Evolutionary conservation across 2,329 filamentous ascomycete genomes (phyloP).

Genomic region (Zasmidium cellare): DNA sequence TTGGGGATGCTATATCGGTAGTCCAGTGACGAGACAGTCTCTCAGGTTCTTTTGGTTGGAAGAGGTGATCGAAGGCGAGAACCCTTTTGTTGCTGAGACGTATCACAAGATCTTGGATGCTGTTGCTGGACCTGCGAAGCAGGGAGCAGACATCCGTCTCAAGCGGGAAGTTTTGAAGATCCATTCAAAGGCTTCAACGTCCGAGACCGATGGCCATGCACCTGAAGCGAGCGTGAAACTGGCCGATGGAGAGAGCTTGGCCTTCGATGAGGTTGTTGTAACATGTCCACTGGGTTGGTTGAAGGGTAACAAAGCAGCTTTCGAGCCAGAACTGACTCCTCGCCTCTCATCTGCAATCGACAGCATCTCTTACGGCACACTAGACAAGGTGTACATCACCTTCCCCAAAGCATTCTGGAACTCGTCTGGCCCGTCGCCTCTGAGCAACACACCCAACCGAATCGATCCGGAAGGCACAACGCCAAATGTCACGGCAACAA

Average conservation of each 20-base stretch:
- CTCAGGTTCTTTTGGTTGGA: constrained; percentile 77
- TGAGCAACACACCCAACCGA: neutral
- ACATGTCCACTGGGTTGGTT: constrained; percentile 70
- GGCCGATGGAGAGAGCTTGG: constrained; percentile 44
- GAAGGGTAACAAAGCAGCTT: constrained; percentile 58
- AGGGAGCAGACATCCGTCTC: constrained; percentile 57
- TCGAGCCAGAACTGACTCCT: constrained; percentile 61
- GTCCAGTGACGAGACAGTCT: constrained; percentile 63
- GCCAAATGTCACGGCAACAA: constrained; percentile 41
- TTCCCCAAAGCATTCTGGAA: constrained; percentile 77
- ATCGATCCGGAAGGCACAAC: constrained; percentile 15
- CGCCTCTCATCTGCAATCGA: constrained; percentile 59
- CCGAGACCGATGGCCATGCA: too few species aligned
- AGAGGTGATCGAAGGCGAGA: constrained; percentile 72
- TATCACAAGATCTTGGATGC: constrained; percentile 61
- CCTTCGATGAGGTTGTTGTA: constrained; percentile 68
- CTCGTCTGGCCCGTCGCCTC: neutral
- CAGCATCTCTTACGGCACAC: constrained; percentile 67
- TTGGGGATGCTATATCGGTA: constrained; percentile 73
- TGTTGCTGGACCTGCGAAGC: constrained; percentile 59
- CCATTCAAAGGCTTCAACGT: neutral
- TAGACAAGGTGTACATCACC: constrained; percentile 66
- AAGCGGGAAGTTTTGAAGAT: constrained; percentile 49
- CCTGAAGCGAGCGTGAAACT: too few species aligned
- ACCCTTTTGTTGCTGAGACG: constrained; percentile 62